Conservation (phyloP, 805 yeast species). For the Schwanniomyces yamadae region DNA sequence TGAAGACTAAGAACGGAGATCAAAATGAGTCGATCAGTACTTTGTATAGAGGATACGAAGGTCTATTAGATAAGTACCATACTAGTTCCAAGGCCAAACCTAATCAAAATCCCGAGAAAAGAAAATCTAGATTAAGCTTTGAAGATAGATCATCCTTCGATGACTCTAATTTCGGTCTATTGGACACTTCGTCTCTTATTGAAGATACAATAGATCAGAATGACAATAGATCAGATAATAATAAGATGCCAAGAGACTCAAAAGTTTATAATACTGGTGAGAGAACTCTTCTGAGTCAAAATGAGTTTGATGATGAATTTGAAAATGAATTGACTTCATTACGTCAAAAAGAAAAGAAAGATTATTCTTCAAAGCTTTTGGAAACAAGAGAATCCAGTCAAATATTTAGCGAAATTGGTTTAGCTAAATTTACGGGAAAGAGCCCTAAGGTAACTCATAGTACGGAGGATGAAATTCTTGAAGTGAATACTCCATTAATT, state of each 20-base stretch:
- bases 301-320: background rate
- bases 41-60: slow-evolving; percentile 27
- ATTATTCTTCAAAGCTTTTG: background rate
- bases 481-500: background rate
- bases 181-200: slow-evolving; percentile 22
- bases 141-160: background rate
- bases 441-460: background rate
- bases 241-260: background rate
- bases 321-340: background rate
- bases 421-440: slow-evolving; percentile 2
- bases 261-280: too few relatives aligned
- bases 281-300: background rate
- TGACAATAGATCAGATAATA: background rate
- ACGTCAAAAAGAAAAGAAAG: background rate
- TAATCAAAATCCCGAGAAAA: background rate
- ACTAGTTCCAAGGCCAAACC: background rate
- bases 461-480: background rate
- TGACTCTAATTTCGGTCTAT: slow-evolving; percentile 15
- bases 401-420: slow-evolving; percentile 27
- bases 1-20: slow-evolving; percentile 14
- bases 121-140: background rate
- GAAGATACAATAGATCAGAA: slow-evolving; percentile 14
- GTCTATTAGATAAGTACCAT: slow-evolving; percentile 4
- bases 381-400: slow-evolving; percentile 23
- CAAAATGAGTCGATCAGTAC: slow-evolving; percentile 18